These are phyloP conservation scores for Ambrosiella cleistominuta DNA, from an alignment of 2,329 filamentous ascomycete genomes.

Conservation along the genomic window DNA sequence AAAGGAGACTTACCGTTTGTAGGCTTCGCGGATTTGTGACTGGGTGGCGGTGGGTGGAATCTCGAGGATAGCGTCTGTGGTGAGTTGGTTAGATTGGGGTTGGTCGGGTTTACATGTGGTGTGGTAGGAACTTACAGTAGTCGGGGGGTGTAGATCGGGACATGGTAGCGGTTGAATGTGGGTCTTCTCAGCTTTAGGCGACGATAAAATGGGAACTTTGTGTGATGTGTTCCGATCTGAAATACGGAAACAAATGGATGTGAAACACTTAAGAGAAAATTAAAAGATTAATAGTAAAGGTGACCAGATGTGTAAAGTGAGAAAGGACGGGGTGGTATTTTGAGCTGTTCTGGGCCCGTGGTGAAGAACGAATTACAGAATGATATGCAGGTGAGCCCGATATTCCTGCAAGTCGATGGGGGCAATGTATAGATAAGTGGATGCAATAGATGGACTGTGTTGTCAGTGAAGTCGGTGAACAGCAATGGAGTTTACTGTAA, in stretches of 20 bases:
- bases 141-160: conserved; percentile 8
- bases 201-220: background rate
- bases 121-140: conserved; percentile 7
- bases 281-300: no score
- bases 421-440: background rate
- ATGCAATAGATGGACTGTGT: no score
- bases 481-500: background rate
- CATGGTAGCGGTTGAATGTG: background rate
- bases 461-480: background rate
- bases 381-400: background rate
- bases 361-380: background rate
- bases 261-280: no score
- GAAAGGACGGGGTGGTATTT: background rate
- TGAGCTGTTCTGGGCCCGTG: background rate
- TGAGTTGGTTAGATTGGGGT: background rate
- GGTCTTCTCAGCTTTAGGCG: background rate
- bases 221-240: background rate
- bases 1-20: conserved; percentile 51
- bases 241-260: no score
- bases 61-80: conserved; percentile 56
- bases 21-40: conserved; percentile 79
- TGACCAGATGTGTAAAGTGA: background rate
- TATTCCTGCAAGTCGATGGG: background rate
- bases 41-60: conserved; percentile 55
- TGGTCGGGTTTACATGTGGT: background rate